phyloP scores from a whole-genome alignment of 129 eudicot species.

The Daucus carota region DH1_v3.0 NC_030385.2:1383501-1384000 shows the following conservation, averaged over 20 bases:
- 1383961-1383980: too few species aligned
- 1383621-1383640: background rate
- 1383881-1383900: background rate
- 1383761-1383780: background rate
- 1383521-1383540: background rate
- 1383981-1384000: too few species aligned
- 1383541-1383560: background rate
- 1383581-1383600: background rate
- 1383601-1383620: background rate
- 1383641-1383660: background rate
- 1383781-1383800: background rate
- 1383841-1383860: background rate
- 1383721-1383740: background rate
- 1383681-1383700: background rate
- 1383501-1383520: background rate
- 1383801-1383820: background rate
- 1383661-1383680: background rate
- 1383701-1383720: background rate
- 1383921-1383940: too few species aligned
- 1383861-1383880: background rate
- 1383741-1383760: background rate
- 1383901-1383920: background rate
- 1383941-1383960: too few species aligned
- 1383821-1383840: background rate
- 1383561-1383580: background rate